Conservation (phyloP, 352 stramenopile species). For the Globisporangium apiculatum region DNA sequence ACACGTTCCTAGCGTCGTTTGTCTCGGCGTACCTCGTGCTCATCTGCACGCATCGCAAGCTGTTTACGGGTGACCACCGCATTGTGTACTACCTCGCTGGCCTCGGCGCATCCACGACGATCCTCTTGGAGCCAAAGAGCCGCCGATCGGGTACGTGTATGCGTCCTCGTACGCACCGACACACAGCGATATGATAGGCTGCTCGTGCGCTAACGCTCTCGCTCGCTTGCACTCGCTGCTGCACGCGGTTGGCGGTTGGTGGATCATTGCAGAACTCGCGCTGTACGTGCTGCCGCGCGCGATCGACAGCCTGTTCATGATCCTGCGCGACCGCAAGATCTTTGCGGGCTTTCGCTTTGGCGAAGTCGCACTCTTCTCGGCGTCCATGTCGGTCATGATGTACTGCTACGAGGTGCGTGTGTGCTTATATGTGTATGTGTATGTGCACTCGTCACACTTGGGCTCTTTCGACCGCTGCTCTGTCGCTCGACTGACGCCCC, state of each 20-base stretch:
- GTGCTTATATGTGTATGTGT: background rate
- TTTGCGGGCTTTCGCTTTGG: slow-evolving; percentile 59
- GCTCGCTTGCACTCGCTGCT: background rate
- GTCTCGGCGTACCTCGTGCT: slow-evolving; percentile 62
- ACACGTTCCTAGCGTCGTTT: slow-evolving; percentile 68
- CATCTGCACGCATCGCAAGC: slow-evolving; percentile 48
- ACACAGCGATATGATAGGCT: background rate
- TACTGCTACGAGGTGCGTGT: slow-evolving; percentile 70
- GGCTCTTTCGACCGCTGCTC: background rate
- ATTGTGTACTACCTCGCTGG: slow-evolving; percentile 73
- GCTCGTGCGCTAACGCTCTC: background rate
- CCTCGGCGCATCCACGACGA: slow-evolving; percentile 51
- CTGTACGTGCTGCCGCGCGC: slow-evolving; percentile 73
- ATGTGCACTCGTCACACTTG: background rate
- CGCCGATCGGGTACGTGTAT: slow-evolving; percentile 53
- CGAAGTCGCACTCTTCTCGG: slow-evolving; percentile 68
- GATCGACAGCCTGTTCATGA: slow-evolving; percentile 71
- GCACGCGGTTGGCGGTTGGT: background rate
- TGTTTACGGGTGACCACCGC: slow-evolving; percentile 60
- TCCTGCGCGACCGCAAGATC: slow-evolving; percentile 62
- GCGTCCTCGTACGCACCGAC: background rate
- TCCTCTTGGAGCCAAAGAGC: slow-evolving; percentile 74
- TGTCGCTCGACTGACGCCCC: too few relatives aligned
- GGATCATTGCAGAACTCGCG: slow-evolving; percentile 40
- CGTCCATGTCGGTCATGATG: slow-evolving; percentile 80